Evolutionary conservation across 805 yeast genomes (phyloP).

Genomic region (Candida nitratophila): DNA sequence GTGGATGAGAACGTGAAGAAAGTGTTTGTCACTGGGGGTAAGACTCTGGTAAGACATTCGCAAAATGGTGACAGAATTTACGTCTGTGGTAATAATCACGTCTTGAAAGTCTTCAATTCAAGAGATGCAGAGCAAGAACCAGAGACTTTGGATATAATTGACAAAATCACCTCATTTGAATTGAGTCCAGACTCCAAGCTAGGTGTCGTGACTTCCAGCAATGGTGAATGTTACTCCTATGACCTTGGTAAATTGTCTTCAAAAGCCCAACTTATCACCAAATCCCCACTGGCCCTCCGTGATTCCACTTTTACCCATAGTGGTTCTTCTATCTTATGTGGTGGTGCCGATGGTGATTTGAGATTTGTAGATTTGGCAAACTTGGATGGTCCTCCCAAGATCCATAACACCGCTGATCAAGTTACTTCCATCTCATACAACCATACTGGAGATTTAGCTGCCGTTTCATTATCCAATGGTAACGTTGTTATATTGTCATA

Average conservation of each 20-base stretch:
- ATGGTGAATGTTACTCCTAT: slow-evolving; percentile 37
- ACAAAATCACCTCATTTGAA: slow-evolving; percentile 37
- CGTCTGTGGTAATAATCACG: slow-evolving; percentile 44
- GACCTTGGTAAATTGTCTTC: slow-evolving; percentile 21
- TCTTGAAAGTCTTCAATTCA: slow-evolving; percentile 45
- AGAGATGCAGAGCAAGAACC: slow-evolving; percentile 53
- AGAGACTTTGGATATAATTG: slow-evolving; percentile 44
- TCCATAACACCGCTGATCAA: slow-evolving; percentile 44
- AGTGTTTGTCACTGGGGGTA: slow-evolving; percentile 24
- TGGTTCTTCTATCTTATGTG: slow-evolving; percentile 51
- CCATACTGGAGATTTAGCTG: slow-evolving; percentile 45
- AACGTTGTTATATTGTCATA: slow-evolving; percentile 47
- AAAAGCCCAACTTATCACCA: slow-evolving; percentile 31
- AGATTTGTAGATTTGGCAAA: slow-evolving; percentile 37
- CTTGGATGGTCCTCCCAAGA: slow-evolving; percentile 22
- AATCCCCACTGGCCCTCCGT: slow-evolving; percentile 41
- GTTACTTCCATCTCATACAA: slow-evolving; percentile 50
- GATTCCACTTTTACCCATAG: slow-evolving; percentile 53
- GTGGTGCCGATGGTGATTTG: slow-evolving; percentile 61
- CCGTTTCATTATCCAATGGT: slow-evolving; percentile 57
- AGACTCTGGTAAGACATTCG: slow-evolving; percentile 14
- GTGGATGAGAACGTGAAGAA: slow-evolving; percentile 7
- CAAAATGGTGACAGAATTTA: slow-evolving; percentile 28
- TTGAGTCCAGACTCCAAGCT: slow-evolving; percentile 9
- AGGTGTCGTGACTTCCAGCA: slow-evolving; percentile 29